These are phyloP conservation scores for Rhynchospora tenuis DNA, from an alignment of 176 grass and related monocot genomes.

Conservation along the genomic window DNA sequence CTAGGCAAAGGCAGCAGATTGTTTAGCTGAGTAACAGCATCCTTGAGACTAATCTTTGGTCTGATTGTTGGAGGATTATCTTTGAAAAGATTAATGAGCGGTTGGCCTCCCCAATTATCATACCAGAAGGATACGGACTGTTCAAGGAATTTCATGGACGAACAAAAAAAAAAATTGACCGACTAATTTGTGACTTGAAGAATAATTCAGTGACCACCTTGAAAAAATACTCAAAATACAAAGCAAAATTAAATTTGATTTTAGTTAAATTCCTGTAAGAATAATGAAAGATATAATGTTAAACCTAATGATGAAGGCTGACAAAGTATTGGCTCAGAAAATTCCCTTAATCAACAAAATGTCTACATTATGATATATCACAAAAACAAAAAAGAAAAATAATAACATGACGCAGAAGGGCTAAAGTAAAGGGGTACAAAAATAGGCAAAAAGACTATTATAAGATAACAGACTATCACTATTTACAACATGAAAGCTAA, in stretches of 20 bases:
- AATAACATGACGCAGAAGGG: background rate
- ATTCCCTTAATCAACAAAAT: background rate
- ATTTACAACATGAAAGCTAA: slow-evolving; percentile 31
- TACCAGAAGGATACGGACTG: too few species aligned
- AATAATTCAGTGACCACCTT: background rate
- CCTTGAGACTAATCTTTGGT: too few species aligned
- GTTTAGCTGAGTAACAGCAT: too few species aligned
- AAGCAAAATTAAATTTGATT: background rate
- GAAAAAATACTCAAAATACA: background rate
- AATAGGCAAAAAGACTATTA: background rate
- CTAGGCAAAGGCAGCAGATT: too few species aligned
- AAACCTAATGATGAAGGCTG: background rate
- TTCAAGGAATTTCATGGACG: background rate
- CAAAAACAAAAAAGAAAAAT: background rate
- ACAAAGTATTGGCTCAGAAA: background rate
- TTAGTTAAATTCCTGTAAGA: too few species aligned
- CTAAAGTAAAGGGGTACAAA: too few species aligned
- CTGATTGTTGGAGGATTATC: too few species aligned
- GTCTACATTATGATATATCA: background rate
- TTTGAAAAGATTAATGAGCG: too few species aligned
- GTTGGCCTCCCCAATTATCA: too few species aligned
- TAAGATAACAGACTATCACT: background rate
- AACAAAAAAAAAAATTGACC: background rate
- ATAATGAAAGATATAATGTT: background rate
- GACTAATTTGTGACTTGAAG: background rate